Conservation (phyloP, 306 rosid species). For the Potentilla sterilis region DNA sequence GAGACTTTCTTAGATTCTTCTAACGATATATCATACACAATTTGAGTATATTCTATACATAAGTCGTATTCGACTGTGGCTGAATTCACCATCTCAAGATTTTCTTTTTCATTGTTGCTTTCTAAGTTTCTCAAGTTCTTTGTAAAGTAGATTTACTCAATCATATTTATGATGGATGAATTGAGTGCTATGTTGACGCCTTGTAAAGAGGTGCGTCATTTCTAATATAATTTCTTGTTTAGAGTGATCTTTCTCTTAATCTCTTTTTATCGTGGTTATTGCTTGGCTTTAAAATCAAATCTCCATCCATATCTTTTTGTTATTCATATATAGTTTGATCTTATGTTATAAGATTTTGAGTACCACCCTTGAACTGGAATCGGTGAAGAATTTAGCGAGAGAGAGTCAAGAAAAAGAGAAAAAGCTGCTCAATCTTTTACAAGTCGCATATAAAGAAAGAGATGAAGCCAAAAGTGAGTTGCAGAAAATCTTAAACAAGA, state of each 20-base stretch:
- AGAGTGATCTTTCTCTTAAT: no score
- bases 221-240: not conserved
- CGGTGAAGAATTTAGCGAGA: constrained; percentile 28
- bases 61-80: not conserved
- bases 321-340: no score
- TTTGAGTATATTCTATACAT: not conserved
- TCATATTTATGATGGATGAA: constrained; percentile 39
- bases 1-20: not conserved
- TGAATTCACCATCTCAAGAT: no score
- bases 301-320: no score
- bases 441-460: constrained; percentile 47
- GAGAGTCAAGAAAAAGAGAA: constrained; percentile 33
- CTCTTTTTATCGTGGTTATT: no score
- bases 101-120: not conserved
- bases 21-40: not conserved
- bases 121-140: not conserved
- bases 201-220: not conserved
- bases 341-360: constrained; percentile 24
- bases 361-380: constrained; percentile 41
- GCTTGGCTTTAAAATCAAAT: no score
- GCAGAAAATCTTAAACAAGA: constrained; percentile 29
- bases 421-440: constrained; percentile 33
- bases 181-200: constrained; percentile 30
- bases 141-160: not conserved
- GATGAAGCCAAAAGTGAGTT: constrained; percentile 60